Percentiles rank a stretch among this genome's conserved stretches.
Evolutionary conservation across 2,329 filamentous ascomycete species (phyloP).

Genomic region (Fusarium sp.): DNA sequence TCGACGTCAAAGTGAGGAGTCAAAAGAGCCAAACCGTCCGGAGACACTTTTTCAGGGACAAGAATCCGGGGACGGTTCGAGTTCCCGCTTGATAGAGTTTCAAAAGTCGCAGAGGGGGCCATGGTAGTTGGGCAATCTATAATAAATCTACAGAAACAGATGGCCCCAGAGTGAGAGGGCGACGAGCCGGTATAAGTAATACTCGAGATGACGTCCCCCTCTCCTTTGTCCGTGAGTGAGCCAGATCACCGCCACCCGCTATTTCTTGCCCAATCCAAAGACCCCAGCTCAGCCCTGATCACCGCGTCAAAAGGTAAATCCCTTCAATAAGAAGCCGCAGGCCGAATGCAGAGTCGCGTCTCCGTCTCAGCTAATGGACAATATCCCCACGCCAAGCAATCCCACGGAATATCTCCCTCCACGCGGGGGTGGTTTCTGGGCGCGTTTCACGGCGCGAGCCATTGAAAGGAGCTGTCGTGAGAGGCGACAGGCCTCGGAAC

Average conservation of each 20-base stretch:
- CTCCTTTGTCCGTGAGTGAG: constrained; percentile 30
- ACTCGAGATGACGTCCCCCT: constrained; percentile 39
- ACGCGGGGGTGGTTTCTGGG: constrained; percentile 32
- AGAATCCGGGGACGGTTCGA: constrained; percentile 67
- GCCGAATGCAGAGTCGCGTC: constrained; percentile 25
- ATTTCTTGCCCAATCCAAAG: constrained; percentile 33
- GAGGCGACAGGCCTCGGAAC: constrained; percentile 5
- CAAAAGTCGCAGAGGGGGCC: constrained; percentile 49
- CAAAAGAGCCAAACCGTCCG: constrained; percentile 82
- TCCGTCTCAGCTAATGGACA: constrained; percentile 7
- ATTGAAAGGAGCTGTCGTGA: neutral
- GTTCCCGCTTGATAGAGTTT: constrained; percentile 27
- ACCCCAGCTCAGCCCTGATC: constrained; percentile 29
- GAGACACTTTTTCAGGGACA: constrained; percentile 84
- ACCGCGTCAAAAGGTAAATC: constrained; percentile 35
- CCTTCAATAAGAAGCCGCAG: constrained; percentile 34
- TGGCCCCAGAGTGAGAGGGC: constrained; percentile 21
- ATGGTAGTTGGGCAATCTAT: constrained; percentile 39
- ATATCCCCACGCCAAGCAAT: constrained; percentile 31
- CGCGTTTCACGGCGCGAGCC: constrained; percentile 2
- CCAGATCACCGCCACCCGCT: constrained; percentile 36
- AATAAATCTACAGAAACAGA: constrained; percentile 29
- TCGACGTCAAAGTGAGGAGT: constrained; percentile 79
- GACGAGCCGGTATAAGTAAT: constrained; percentile 36
- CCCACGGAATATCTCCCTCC: constrained; percentile 19